phyloP scores from a whole-genome alignment of 768 basidiomycete genomes.

The Candolleomyces aberdarensis region DNA sequence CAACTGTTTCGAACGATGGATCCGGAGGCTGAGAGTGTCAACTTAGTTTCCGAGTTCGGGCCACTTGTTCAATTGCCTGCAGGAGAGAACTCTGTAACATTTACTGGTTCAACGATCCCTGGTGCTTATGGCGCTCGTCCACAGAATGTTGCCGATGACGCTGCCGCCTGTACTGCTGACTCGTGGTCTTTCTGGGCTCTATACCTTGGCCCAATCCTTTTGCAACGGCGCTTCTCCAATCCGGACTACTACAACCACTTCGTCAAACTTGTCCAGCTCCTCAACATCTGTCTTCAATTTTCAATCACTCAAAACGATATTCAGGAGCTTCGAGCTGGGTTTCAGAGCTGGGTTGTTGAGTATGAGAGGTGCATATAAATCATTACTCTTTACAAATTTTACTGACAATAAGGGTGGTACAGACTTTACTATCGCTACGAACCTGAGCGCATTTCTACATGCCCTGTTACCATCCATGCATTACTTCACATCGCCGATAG shows the following conservation, averaged over 20 bases:
- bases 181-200: slow-evolving; percentile 35
- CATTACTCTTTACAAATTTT: background rate
- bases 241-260: slow-evolving; percentile 36
- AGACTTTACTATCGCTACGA: background rate
- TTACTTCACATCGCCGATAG: background rate
- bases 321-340: slow-evolving; percentile 18
- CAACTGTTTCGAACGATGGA: no score
- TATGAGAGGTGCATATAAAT: slow-evolving; percentile 39
- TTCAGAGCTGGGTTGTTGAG: slow-evolving; percentile 32
- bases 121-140: slow-evolving; percentile 28
- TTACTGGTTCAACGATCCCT: slow-evolving; percentile 15
- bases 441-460: background rate
- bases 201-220: slow-evolving; percentile 35
- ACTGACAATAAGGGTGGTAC: no score
- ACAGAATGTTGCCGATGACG: slow-evolving; percentile 24
- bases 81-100: no score
- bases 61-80: no score
- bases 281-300: slow-evolving; percentile 32
- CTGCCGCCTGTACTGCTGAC: slow-evolving; percentile 30
- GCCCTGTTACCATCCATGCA: background rate
- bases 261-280: slow-evolving; percentile 28
- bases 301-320: slow-evolving; percentile 24
- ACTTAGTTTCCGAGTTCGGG: no score
- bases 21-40: no score
- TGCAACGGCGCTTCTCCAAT: slow-evolving; percentile 24